Base-by-base conservation (phyloP, 495 filamentous ascomycete species). In the Penicillium crystallinum region DNA sequence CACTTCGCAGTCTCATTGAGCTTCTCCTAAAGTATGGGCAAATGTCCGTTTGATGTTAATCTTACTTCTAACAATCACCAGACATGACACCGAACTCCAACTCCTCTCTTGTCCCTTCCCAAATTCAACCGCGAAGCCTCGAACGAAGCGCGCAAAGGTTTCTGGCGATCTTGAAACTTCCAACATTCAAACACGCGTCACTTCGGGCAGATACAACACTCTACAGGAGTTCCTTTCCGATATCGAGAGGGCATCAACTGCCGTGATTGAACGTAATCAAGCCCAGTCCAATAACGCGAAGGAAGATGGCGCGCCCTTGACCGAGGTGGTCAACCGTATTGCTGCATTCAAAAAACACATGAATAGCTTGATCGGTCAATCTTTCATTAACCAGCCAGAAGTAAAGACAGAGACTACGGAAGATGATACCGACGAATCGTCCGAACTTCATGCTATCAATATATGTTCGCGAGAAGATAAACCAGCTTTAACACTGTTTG, bases 401-500 rank as follows among this genome's bases (percentile, higher is more conserved):
- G 58, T 75, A 45, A 75, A 75, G 49, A 55, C 68, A 4, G 74
- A 77, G 54, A 36, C 63, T 35, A 48, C 62, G 42, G 67, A 75
- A 56, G 69, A 76, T 53, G 68, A 70, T 62, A 44, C 62, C 39
- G 65, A 71, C 49, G 58, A 64, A 5, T 42, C 48, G 14, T 3
- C 48, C 40, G 61, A 66, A n/a, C 50, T 56, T 12, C 61, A 64
- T 19, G 37, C 56, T 6, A 58, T 59, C 18, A 54, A 62, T 43
- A 54, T 60, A 7, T 65, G 67, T 23, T 41, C 58, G 39, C 69
- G 71, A 14, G 69, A 73, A 31, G 78, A 77, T 30, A 79, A 79
- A 38, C 66, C 80, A 21, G 84, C 89, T 1, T 69, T 95, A 53
- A 90, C 87, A 0, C 72, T 93, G 1, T 85, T 81, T 46, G 70